Percentiles rank a stretch among this genome's conserved stretches.
phyloP scores from a whole-genome alignment of 768 basidiomycete genomes.

The Mycena rosella region DNA sequence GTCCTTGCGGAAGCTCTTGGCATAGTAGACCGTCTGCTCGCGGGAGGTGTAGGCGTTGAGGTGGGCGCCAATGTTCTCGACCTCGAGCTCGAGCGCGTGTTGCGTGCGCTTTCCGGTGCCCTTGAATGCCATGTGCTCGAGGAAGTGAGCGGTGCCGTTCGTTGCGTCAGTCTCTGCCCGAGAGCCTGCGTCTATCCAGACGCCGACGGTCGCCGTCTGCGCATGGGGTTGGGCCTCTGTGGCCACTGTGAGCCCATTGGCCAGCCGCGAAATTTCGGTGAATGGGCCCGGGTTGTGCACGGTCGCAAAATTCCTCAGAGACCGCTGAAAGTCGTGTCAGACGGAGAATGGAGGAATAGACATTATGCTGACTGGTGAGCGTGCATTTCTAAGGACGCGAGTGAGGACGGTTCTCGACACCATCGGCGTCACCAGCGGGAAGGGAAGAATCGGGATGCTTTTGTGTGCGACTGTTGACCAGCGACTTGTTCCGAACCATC shows the following conservation, averaged over 20 bases:
- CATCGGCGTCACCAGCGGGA: constrained; percentile 40
- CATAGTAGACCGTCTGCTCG: constrained; percentile 99
- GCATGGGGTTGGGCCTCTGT: constrained; percentile 92
- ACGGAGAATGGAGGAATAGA: background rate
- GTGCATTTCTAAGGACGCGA: constrained; percentile 45
- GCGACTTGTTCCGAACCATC: too few relatives aligned
- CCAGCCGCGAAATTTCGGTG: constrained; percentile 92
- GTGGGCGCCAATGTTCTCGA: constrained; percentile 97
- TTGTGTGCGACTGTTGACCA: background rate
- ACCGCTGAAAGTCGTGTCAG: constrained; percentile 51
- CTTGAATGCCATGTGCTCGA: constrained; percentile 99
- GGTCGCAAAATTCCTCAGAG: constrained; percentile 81
- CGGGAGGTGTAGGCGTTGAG: constrained; percentile 98
- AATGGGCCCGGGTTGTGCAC: constrained; percentile 77
- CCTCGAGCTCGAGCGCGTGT: constrained; percentile 93
- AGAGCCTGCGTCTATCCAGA: constrained; percentile 99
- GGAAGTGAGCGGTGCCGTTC: constrained; percentile 97
- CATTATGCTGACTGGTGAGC: constrained; percentile 50
- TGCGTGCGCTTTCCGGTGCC: constrained; percentile 92
- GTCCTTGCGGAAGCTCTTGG: constrained; percentile 98
- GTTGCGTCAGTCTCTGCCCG: constrained; percentile 96
- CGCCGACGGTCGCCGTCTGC: constrained; percentile 98
- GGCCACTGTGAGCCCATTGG: constrained; percentile 96
- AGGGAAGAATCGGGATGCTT: constrained; percentile 24
- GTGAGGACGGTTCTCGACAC: constrained; percentile 48